Conservation (phyloP, 2,329 filamentous ascomycete species). For the Fusarium equiseti region DNA sequence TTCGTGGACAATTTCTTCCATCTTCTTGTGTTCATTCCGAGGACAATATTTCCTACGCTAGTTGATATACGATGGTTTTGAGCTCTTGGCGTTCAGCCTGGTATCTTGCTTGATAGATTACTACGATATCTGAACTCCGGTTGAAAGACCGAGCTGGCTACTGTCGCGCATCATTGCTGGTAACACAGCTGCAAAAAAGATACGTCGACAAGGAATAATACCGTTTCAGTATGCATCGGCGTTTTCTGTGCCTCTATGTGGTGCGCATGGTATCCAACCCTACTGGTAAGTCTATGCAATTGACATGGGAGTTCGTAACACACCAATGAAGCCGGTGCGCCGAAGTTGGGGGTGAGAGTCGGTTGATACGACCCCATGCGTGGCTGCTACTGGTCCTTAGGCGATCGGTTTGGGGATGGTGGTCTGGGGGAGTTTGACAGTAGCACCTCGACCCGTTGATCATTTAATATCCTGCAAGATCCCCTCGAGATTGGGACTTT, state of each 20-base stretch:
- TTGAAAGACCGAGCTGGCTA: neutral
- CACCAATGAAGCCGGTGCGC: slow-evolving; percentile 39
- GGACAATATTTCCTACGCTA: slow-evolving; percentile 3
- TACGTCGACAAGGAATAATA: slow-evolving; percentile 14
- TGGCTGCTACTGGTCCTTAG: slow-evolving; percentile 24
- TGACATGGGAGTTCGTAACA: slow-evolving; percentile 38
- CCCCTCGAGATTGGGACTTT: slow-evolving; percentile 31
- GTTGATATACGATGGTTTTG: slow-evolving; percentile 2
- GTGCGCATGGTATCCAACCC: slow-evolving; percentile 6
- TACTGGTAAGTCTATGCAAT: slow-evolving; percentile 16
- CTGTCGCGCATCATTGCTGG: neutral
- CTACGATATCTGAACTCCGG: neutral
- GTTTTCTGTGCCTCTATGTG: slow-evolving; percentile 24
- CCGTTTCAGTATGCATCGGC: slow-evolving; percentile 27
- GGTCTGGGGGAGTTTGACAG: slow-evolving; percentile 30
- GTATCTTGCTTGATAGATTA: neutral
- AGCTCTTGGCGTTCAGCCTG: neutral
- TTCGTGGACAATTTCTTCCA: slow-evolving; percentile 44
- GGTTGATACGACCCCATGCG: slow-evolving; percentile 40
- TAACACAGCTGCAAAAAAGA: neutral
- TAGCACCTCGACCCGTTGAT: slow-evolving; percentile 29
- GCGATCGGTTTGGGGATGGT: slow-evolving; percentile 32
- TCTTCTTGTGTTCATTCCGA: slow-evolving; percentile 7
- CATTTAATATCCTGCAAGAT: slow-evolving; percentile 43
- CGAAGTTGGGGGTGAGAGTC: slow-evolving; percentile 36